Evolutionary conservation across 208 protist species (phyloP).

Genomic region (Crithidia brevicula): DNA sequence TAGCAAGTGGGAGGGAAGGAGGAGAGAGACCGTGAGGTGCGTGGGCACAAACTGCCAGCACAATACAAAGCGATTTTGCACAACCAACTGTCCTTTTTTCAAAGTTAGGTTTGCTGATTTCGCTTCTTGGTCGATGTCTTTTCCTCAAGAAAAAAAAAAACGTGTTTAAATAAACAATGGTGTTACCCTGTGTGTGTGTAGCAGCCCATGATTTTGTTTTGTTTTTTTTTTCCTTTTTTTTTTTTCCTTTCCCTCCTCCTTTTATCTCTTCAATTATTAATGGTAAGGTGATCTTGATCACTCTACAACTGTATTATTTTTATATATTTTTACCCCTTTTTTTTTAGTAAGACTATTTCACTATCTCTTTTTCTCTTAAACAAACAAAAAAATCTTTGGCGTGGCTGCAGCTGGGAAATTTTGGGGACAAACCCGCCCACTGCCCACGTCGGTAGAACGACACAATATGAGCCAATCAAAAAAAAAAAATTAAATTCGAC

Average conservation of each 20-base stretch:
- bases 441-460: not conserved
- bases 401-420: constrained; percentile 20
- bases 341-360: constrained; percentile 19
- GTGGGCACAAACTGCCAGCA: not conserved
- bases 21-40: not conserved
- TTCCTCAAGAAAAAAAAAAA: too few relatives aligned
- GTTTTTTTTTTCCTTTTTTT: not conserved
- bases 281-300: too few relatives aligned
- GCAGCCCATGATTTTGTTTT: too few relatives aligned
- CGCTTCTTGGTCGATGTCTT: too few relatives aligned
- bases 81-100: too few relatives aligned
- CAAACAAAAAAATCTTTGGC: too few relatives aligned
- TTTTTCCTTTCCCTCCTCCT: not conserved
- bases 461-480: not conserved
- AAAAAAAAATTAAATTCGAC: not conserved
- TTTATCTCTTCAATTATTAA: too few relatives aligned
- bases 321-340: constrained; percentile 1
- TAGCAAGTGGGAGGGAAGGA: too few relatives aligned
- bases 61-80: not conserved
- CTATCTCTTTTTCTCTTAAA: constrained; percentile 3
- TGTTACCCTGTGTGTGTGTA: too few relatives aligned
- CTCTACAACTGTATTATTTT: too few relatives aligned
- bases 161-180: too few relatives aligned
- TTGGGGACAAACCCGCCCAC: constrained; percentile 29
- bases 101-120: not conserved